Percentiles rank a stretch among this genome's conserved stretches.
Conservation (phyloP, 2,329 filamentous ascomycete genomes). For the Metarhizium humberi region DNA sequence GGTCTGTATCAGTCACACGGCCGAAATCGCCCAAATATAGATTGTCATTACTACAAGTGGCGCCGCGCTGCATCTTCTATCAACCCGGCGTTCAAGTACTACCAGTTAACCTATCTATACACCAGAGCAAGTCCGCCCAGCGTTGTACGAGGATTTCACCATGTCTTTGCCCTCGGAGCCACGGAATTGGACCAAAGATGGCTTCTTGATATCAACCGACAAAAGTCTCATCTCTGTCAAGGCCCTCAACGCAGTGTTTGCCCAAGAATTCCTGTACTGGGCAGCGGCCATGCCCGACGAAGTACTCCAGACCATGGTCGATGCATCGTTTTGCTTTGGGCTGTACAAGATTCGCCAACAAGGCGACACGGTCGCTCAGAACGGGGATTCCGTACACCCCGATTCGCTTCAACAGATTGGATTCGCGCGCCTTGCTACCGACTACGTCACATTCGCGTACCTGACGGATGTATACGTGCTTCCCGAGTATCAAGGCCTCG, state of each 20-base stretch:
- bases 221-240: conserved; percentile 36
- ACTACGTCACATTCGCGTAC: conserved; percentile 54
- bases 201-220: conserved; percentile 48
- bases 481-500: conserved; percentile 42
- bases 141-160: not conserved
- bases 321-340: conserved; percentile 47
- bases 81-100: not conserved
- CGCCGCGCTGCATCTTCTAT: not conserved
- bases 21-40: not conserved
- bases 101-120: not conserved
- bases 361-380: not conserved
- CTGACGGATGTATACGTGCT: conserved; percentile 54
- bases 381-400: too few species aligned
- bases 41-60: not conserved
- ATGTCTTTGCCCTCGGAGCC: not conserved
- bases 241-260: conserved; percentile 38
- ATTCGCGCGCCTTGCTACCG: conserved; percentile 46
- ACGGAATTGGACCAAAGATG: conserved; percentile 29
- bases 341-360: conserved; percentile 29
- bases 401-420: conserved; percentile 15
- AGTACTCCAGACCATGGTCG: conserved; percentile 33
- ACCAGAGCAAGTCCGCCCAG: not conserved
- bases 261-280: conserved; percentile 46
- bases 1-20: not conserved
- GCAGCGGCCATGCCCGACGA: conserved; percentile 34